Evolutionary conservation across 805 yeast species (phyloP), one percentile per base, ranked within the genome.

Genomic region (Priceomyces haplophilus): DNA sequence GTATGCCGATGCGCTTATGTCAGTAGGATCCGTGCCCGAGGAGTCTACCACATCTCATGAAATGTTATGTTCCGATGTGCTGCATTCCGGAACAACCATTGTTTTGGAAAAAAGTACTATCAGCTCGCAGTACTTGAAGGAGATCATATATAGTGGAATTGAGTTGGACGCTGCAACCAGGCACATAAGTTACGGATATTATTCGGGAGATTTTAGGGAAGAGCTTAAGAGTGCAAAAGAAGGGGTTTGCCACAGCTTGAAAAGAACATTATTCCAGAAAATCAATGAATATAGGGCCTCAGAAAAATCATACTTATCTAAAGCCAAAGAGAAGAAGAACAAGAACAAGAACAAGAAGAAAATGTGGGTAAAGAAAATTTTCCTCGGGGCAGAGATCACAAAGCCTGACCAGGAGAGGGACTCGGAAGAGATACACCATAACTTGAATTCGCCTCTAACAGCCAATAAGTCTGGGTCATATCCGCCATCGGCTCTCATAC

Each of bases 261-360:
- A 17, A 11, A 15, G 17, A 10, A 7, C 19, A 6, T 17, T 16
- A 16, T 11, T 19, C 19, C 13, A 12, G 6, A 32, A 7, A 12
- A 32, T 32, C 7, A 21, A 6, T 12, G 29, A 10, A 21, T 21
- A 35, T 35, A 35, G 38, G 21, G 29, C 18, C n/a, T n/a, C 29
- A 35, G 29, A 21, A 21, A 19, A 15, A 17, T 10, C 4, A 11
- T 8, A 7, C 12, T 10, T 20, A 20, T 7, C 16, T 11, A 35
- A 15, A 17, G 17, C 18, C 18, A 25, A 29, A 37, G 25, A 25
- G n/a, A 15, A 25, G n/a, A 25, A 37, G 33, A 24, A 7, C 25
- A 34, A 34, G 17, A n/a, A n/a, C n/a, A n/a, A n/a, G n/a, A n/a
- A n/a, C n/a, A 37, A 37, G 17, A 37, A 37, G 16, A 24, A 13